Conservation (phyloP, 345 rosid species). For the Lagerstroemia speciosa region DNA sequence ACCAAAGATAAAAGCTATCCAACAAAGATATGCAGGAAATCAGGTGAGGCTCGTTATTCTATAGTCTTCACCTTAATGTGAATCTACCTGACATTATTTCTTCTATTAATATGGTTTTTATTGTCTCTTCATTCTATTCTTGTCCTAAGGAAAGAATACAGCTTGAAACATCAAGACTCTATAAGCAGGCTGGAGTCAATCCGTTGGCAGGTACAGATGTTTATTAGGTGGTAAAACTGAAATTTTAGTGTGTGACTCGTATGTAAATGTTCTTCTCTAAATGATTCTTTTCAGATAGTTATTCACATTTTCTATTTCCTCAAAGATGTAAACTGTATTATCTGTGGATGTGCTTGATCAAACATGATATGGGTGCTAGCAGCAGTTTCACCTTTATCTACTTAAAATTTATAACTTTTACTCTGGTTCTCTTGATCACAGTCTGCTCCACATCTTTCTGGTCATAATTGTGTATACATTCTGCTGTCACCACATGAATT, state of each 20-base stretch:
- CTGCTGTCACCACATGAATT: neutral
- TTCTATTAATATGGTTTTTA: constrained; percentile 4
- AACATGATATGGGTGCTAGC: neutral
- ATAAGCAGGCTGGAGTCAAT: constrained; percentile 93
- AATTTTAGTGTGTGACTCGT: neutral
- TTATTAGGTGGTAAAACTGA: neutral
- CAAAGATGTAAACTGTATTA: neutral
- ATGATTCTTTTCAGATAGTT: neutral
- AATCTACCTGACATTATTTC: neutral
- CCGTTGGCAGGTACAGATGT: constrained; percentile 76
- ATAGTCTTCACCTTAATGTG: neutral
- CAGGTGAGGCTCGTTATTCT: constrained; percentile 41
- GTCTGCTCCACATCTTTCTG: neutral
- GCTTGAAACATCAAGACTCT: constrained; percentile 86
- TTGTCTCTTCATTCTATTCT: constrained; percentile 1
- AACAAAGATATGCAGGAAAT: constrained; percentile 94
- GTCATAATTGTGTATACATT: neutral
- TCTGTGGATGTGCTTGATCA: neutral
- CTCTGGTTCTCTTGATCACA: neutral
- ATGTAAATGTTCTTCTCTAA: neutral
- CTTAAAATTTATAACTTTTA: neutral
- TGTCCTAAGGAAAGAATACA: constrained; percentile 81
- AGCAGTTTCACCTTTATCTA: neutral
- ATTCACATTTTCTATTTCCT: neutral
- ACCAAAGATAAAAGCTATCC: constrained; percentile 94